phyloP scores from a whole-genome alignment of 192 early-diverging fungal species.

The Backusella morwellensis region DNA sequence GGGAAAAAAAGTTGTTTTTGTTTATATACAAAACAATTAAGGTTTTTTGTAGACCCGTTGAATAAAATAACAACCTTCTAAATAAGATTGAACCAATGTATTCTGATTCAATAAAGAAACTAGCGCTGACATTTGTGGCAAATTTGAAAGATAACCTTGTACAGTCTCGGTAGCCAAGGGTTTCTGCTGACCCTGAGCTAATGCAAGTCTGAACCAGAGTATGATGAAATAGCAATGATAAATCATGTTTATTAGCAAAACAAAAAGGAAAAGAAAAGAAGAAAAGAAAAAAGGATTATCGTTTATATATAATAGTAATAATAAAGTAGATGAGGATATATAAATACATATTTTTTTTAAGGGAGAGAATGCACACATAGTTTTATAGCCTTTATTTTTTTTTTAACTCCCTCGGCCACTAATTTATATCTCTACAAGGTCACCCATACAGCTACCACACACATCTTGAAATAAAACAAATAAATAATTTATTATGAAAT shows the following conservation, averaged over 20 bases:
- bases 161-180: neutral
- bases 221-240: neutral
- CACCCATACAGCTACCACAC: slow-evolving; percentile 17
- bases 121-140: neutral
- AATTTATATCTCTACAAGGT: slow-evolving; percentile 10
- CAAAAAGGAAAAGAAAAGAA: neutral
- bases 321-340: neutral
- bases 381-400: neutral
- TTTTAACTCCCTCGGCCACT: neutral
- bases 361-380: neutral
- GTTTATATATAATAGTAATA: neutral
- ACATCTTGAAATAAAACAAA: neutral
- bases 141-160: neutral
- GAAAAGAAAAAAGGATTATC: neutral
- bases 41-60: neutral
- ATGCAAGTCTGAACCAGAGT: neutral
- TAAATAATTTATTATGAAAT: neutral
- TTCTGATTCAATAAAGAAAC: neutral
- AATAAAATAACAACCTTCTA: slow-evolving; percentile 1
- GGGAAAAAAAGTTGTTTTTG: neutral
- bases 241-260: neutral
- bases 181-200: neutral
- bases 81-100: neutral
- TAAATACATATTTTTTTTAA: neutral
- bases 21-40: slow-evolving; percentile 1